Base-by-base conservation (phyloP, 495 filamentous ascomycete genomes). In the Penicillium roqueforti region DNA sequence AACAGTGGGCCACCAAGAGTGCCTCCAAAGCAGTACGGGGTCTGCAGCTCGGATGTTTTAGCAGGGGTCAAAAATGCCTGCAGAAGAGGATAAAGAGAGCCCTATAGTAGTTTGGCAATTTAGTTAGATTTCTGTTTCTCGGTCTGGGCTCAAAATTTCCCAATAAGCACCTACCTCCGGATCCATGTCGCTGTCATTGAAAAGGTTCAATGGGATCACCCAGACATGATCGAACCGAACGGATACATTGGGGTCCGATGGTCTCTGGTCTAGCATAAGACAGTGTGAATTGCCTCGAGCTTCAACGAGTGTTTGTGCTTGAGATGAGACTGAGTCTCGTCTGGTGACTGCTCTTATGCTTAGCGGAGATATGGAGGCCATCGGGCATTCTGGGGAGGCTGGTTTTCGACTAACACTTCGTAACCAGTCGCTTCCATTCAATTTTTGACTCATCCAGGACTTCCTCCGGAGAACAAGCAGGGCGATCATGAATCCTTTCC, bases 71-170 rank as follows among this genome's bases (percentile, higher is more conserved):
- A 16, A n/a, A 43, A 43, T 23, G 72, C 71, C 83, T 74, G 78
- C 82, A 85, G 53, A 75, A 77, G 13, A 84, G 71, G 0, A 85
- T 63, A 23, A 71, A 76, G 42, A 82, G 79, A 19, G 86, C 40
- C 40, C 40, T 43, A 6, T 25, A 26, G 22, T 6, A 25, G n/a
- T 29, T 29, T 29, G 6, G n/a, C 28, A 29, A 8, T 29, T 29
- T 29, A 10, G 3, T 29, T 1, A 29, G 28, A 29, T 29, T 29
- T 29, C 28, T 7, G 9, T 7, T 9, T 29, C 8, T 29, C n/a
- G n/a, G 28, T 10, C 28, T 29, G 8, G 6, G n/a, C n/a, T n/a
- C 3, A 1, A 10, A 29, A 1, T 10, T 29, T 9, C 5, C 28
- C 6, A 29, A 9, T 29, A 29, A 38, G n/a, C n/a, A 38, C 36